Evolutionary conservation across 768 basidiomycete species (phyloP).

Genomic region (Lactifluus echinatus): DNA sequence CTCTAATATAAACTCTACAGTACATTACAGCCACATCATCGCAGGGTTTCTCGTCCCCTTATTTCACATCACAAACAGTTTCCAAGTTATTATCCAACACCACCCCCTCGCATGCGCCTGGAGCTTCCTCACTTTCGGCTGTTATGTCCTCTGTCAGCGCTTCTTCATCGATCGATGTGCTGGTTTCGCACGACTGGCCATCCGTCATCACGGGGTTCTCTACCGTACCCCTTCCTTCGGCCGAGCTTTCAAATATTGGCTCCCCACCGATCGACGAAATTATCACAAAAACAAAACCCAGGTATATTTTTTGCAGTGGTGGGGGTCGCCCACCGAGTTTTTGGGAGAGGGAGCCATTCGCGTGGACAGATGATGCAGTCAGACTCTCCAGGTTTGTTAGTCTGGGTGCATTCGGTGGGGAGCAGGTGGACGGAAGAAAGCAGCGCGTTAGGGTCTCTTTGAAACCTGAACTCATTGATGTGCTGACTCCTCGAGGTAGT

Average conservation of each 20-base stretch:
- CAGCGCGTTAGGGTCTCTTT: conserved; percentile 54
- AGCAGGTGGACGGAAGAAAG: conserved; percentile 56
- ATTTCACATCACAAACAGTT: conserved; percentile 59
- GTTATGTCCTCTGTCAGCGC: conserved; percentile 54
- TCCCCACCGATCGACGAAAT: conserved; percentile 58
- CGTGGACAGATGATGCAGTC: conserved; percentile 65
- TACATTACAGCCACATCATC: conserved; percentile 24
- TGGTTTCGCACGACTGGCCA: conserved; percentile 78
- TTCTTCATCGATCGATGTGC: conserved; percentile 66
- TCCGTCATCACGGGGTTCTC: conserved; percentile 55
- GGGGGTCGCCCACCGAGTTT: conserved; percentile 64
- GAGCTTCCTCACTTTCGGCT: conserved; percentile 54
- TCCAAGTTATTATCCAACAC: conserved; percentile 68
- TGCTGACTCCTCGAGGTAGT: conserved; percentile 41
- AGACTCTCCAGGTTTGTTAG: conserved; percentile 76
- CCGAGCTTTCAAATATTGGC: conserved; percentile 37
- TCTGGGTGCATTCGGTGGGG: conserved; percentile 79
- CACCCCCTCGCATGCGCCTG: conserved; percentile 39
- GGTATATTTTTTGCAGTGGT: conserved; percentile 77
- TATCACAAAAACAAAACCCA: conserved; percentile 59
- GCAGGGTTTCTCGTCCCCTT: conserved; percentile 71
- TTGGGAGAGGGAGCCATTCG: conserved; percentile 93
- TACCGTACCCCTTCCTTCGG: conserved; percentile 35
- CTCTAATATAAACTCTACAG: conserved; percentile 46
- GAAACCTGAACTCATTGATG: neutral